These are phyloP conservation scores for Suhomyces prunicola DNA, from an alignment of 805 yeast genomes.

Conservation along the genomic window DNA sequence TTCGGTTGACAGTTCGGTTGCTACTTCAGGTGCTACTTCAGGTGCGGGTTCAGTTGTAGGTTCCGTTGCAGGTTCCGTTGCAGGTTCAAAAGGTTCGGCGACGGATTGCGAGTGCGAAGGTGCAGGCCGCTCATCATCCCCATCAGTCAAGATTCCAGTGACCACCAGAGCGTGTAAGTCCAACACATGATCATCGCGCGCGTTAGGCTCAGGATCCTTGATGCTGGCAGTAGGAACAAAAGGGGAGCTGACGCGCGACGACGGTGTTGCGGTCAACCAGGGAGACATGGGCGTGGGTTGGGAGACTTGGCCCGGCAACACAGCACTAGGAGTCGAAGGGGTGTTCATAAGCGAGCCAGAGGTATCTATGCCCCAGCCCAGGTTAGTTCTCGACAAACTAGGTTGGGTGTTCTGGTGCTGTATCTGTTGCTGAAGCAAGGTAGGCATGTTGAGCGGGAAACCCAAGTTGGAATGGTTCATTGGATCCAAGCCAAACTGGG, in stretches of 20 bases:
- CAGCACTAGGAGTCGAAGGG: slow-evolving; percentile 28
- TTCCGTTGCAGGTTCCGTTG: background rate
- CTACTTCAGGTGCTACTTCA: background rate
- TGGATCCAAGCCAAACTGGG: slow-evolving; percentile 28
- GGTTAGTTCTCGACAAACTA: slow-evolving; percentile 29
- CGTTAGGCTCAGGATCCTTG: background rate
- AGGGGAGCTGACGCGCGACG: slow-evolving; percentile 41
- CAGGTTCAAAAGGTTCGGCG: background rate
- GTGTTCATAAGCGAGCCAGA: slow-evolving; percentile 15
- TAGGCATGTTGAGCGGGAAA: slow-evolving; percentile 27
- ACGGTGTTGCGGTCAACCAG: slow-evolving; percentile 34
- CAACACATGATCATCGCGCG: slow-evolving; percentile 28
- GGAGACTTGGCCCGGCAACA: slow-evolving; percentile 18
- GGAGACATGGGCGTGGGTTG: slow-evolving; percentile 43
- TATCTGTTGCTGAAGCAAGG: slow-evolving; percentile 14
- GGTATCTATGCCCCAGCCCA: slow-evolving; percentile 41
- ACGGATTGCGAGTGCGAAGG: background rate
- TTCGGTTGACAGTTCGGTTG: background rate
- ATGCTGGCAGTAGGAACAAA: slow-evolving; percentile 25
- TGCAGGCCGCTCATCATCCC: slow-evolving; percentile 9
- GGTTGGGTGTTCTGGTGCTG: slow-evolving; percentile 22
- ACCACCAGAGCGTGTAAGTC: slow-evolving; percentile 40
- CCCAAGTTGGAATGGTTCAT: slow-evolving; percentile 13
- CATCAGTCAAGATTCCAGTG: slow-evolving; percentile 37
- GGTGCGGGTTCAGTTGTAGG: background rate